Base-by-base conservation (phyloP, 2,329 filamentous ascomycete genomes). In the Botrytis tulipae region DNA sequence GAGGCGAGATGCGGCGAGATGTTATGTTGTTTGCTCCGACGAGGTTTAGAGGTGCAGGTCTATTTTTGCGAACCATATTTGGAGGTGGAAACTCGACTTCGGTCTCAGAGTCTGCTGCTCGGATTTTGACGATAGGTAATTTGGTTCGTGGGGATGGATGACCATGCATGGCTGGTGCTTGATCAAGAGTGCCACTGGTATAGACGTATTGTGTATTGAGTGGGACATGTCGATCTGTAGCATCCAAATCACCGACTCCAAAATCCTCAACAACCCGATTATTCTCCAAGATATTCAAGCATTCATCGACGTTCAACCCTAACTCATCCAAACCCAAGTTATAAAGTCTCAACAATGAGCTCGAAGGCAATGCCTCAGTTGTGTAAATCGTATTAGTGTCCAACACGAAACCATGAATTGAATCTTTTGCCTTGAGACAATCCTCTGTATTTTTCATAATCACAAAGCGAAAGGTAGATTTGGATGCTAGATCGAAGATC, bases 381-480 rank as follows among this genome's bases (percentile, higher is more conserved):
- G 74, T 48, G 35, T 46, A 73, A n/a, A 73, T 42, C 4, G 5
- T 62, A 16, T 51, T 22, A 3, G 25, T 22, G 3, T 73, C 42
- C 25, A 70, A 42, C 9, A 44, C 61, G 60, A 75, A 72, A 1
- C 75, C 75, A 71, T 78, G 74, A 20, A 78, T 25, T 3, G 46
- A 29, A 37, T 71, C 65, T 61, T 72, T 61, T n/a, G 74, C 74
- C 16, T 40, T 63, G n/a, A 72, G 57, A 29, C 76, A 75, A 29
- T 77, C 76, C 25, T 76, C 75, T n/a, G 40, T 48, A 22, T 73
- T 75, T 7, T 59, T 51, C 76, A 79, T 76, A 25, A 80, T 65
- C 25, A 78, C 71, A 76, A 78, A 80, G 42, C 78, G 76, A 61
- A 79, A 80, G 1, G 76, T 77, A 20, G 73, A 54, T 29, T 71